A percentile compares a stretch with the other conserved stretches of the same genome.
Conservation (phyloP, 306 rosid species). For the Castanea sativa region DNA sequence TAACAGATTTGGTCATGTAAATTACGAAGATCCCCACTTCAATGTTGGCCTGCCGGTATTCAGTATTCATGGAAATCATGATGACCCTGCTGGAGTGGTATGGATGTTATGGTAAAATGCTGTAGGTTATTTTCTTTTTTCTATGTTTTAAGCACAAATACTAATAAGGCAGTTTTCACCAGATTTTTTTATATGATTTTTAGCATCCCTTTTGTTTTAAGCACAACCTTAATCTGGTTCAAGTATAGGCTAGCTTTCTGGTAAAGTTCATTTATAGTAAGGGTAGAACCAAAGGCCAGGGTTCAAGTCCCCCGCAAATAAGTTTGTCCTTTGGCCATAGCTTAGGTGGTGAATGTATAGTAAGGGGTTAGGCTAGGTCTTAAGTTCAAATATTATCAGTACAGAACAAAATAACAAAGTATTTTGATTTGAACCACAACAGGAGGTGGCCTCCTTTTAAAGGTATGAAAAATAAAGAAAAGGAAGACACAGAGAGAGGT, state of each 20-base stretch:
- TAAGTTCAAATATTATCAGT: constrained; percentile 12
- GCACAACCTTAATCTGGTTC: neutral
- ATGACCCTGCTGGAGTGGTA: constrained; percentile 99
- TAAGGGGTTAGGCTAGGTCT: neutral
- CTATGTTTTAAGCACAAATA: neutral
- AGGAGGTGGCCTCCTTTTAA: too few relatives aligned
- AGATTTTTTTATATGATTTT: neutral
- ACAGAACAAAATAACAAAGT: neutral
- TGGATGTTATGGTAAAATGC: constrained; percentile 24
- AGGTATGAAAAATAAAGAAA: neutral
- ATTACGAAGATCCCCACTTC: constrained; percentile 96
- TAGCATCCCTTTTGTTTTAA: neutral
- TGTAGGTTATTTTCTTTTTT: neutral
- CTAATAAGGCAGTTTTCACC: neutral
- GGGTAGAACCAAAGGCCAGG: neutral
- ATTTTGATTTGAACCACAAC: neutral
- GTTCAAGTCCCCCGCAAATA: neutral
- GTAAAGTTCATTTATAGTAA: neutral
- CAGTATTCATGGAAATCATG: constrained; percentile 97
- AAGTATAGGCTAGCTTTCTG: neutral
- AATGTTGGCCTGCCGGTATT: constrained; percentile 96
- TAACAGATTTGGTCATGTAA: constrained; percentile 91
- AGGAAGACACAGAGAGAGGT: neutral
- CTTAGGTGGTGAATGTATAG: neutral
- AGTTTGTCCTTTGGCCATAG: constrained; percentile 5